Percentiles rank a stretch among this genome's conserved stretches.
Evolutionary conservation across 2,329 filamentous ascomycete species (phyloP).

Genomic region (Thyridium curvatum): DNA sequence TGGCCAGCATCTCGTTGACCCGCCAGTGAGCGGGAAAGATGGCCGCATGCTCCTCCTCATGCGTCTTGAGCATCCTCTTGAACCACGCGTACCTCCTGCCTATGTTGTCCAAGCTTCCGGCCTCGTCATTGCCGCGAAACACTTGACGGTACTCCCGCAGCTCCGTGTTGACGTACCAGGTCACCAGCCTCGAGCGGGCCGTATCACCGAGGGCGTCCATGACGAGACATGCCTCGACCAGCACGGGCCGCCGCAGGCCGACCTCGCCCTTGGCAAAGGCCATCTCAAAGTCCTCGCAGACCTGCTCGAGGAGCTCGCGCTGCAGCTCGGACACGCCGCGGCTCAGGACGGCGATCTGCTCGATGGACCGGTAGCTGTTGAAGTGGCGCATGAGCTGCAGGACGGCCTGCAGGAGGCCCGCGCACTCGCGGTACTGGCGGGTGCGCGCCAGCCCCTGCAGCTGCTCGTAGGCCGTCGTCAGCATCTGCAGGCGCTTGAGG

Average conservation of each 20-base stretch:
- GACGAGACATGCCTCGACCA: conserved; percentile 84
- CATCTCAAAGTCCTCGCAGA: conserved; percentile 98
- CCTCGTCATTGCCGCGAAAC: conserved; percentile 94
- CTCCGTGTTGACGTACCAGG: conserved; percentile 98
- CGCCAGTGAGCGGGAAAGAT: conserved; percentile 88
- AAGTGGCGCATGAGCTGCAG: conserved; percentile 98
- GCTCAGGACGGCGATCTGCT: conserved; percentile 91
- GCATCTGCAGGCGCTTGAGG: conserved; percentile 93
- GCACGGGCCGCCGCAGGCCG: conserved; percentile 56
- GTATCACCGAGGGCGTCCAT: conserved; percentile 92
- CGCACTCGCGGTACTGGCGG: conserved; percentile 90
- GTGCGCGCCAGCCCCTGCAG: conserved; percentile 75
- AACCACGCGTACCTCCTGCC: conserved; percentile 95
- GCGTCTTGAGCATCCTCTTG: conserved; percentile 87
- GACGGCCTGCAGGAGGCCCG: conserved; percentile 87
- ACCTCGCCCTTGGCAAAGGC: conserved; percentile 88
- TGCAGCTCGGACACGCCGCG: conserved; percentile 91
- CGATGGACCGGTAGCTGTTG: conserved; percentile 94
- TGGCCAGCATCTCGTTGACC: conserved; percentile 83
- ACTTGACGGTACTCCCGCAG: conserved; percentile 92
- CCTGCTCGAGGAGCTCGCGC: conserved; percentile 85
- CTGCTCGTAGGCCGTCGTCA: conserved; percentile 98
- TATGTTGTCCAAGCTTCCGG: conserved; percentile 93
- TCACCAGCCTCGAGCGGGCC: conserved; percentile 74
- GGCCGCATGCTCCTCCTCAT: conserved; percentile 84